phyloP scores from a whole-genome alignment of 371 early-diverging fungal species.

The Mortierella sp. region DNA sequence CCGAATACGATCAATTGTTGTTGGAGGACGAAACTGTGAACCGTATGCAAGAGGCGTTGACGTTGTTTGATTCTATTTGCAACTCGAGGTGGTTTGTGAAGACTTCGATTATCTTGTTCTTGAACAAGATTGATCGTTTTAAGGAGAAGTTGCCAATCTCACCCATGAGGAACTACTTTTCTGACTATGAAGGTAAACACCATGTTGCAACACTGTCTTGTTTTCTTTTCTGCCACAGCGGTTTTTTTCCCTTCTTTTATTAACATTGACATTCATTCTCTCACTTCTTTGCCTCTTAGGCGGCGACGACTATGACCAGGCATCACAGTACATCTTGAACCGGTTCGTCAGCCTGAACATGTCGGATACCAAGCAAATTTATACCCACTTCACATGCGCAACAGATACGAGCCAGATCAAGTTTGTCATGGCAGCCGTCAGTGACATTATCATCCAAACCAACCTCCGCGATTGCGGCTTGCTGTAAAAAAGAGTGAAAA shows the following conservation, averaged over 20 bases:
- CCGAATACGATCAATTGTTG: slow-evolving; percentile 96
- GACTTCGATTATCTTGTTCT: slow-evolving; percentile 94
- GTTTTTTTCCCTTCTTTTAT: neutral
- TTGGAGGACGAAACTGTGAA: slow-evolving; percentile 96
- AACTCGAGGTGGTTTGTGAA: slow-evolving; percentile 95
- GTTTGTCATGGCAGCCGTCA: slow-evolving; percentile 96
- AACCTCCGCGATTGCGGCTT: slow-evolving; percentile 90
- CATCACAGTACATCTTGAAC: slow-evolving; percentile 87
- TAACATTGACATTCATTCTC: neutral
- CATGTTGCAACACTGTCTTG: neutral
- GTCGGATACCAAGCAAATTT: slow-evolving; percentile 87
- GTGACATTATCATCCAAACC: slow-evolving; percentile 94
- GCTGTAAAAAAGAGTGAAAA: slow-evolving; percentile 63
- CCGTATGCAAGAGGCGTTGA: slow-evolving; percentile 96
- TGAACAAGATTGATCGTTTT: slow-evolving; percentile 98
- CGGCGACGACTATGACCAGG: slow-evolving; percentile 81
- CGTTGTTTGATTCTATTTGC: slow-evolving; percentile 96
- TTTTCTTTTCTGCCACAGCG: neutral
- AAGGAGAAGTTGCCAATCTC: slow-evolving; percentile 86
- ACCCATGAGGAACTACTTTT: slow-evolving; percentile 86
- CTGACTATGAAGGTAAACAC: slow-evolving; percentile 78
- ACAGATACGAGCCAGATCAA: slow-evolving; percentile 98
- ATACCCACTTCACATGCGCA: slow-evolving; percentile 96
- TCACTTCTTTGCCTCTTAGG: slow-evolving; percentile 53
- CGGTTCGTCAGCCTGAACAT: slow-evolving; percentile 88